Percentiles rank a stretch among this genome's conserved stretches.
Conservation (phyloP, 2,329 filamentous ascomycete genomes). For the Sarocladium oryzae region DNA sequence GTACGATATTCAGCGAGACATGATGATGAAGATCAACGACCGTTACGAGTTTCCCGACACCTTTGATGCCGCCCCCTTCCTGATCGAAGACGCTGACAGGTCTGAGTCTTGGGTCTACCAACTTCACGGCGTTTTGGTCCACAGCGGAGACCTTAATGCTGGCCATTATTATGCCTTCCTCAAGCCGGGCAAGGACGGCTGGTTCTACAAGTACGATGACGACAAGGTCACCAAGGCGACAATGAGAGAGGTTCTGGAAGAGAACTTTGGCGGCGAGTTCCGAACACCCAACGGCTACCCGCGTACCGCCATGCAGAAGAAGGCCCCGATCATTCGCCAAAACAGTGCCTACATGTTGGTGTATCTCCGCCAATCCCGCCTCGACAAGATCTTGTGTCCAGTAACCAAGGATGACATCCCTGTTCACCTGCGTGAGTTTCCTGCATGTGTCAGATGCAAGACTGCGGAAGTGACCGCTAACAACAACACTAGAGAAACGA, state of each 20-base stretch:
- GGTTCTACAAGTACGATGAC: conserved; percentile 97
- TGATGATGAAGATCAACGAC: conserved; percentile 98
- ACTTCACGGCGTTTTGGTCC: conserved; percentile 89
- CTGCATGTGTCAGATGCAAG: too few species aligned
- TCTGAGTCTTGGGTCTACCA: conserved; percentile 90
- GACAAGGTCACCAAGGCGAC: conserved; percentile 95
- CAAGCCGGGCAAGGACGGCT: conserved; percentile 85
- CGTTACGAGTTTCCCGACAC: conserved; percentile 82
- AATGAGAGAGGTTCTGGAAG: conserved; percentile 83
- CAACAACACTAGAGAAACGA: conserved; percentile 48
- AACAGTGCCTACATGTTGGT: conserved; percentile 98
- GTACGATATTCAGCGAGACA: conserved; percentile 91
- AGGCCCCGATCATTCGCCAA: conserved; percentile 54
- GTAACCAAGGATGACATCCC: conserved; percentile 77
- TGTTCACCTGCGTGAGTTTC: conserved; percentile 62
- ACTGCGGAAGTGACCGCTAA: conserved; percentile 1
- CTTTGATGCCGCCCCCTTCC: conserved; percentile 79
- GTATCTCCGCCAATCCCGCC: conserved; percentile 79
- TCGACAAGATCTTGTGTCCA: conserved; percentile 75
- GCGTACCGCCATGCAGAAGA: conserved; percentile 43
- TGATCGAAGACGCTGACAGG: conserved; percentile 77
- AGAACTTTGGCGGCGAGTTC: conserved; percentile 94
- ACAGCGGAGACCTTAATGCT: conserved; percentile 93
- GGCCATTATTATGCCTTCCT: conserved; percentile 98
- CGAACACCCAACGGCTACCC: conserved; percentile 39